Evolutionary conservation across 176 grass and related monocot species (phyloP).

Genomic region (Chloris gayana): DNA sequence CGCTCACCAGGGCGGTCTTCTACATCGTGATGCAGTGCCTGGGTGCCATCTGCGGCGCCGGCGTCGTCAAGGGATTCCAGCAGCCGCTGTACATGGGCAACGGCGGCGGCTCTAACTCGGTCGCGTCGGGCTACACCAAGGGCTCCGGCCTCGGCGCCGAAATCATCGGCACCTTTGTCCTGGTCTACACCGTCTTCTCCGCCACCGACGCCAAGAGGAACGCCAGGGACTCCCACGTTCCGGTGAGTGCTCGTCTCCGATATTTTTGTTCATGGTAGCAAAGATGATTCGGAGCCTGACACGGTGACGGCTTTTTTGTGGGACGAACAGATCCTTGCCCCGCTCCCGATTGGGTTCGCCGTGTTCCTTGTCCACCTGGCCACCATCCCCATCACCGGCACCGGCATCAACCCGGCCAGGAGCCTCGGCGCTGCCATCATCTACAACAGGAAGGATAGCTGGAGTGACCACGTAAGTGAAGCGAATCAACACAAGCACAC

Average conservation of each 20-base stretch:
- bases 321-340: conserved; percentile 70
- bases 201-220: conserved; percentile 98
- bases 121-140: conserved; percentile 80
- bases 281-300: conserved; percentile 1
- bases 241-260: conserved; percentile 50
- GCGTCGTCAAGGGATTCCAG: conserved; percentile 91
- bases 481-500: not conserved
- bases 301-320: not conserved
- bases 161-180: conserved; percentile 90
- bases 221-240: conserved; percentile 96
- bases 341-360: conserved; percentile 85
- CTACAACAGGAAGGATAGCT: conserved; percentile 68
- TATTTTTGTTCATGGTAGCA: not conserved
- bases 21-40: conserved; percentile 96
- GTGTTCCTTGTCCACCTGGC: conserved; percentile 97
- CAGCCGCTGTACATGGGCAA: conserved; percentile 58
- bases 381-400: conserved; percentile 98
- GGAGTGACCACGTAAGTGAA: conserved; percentile 78
- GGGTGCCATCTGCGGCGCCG: conserved; percentile 88
- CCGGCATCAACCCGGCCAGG: conserved; percentile 94
- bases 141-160: conserved; percentile 80
- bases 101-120: conserved; percentile 76
- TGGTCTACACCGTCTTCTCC: conserved; percentile 98
- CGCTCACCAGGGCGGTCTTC: conserved; percentile 74
- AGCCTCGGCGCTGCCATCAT: conserved; percentile 88